Evolutionary conservation across 257 asterid species (phyloP).

Genomic region (Cordia subcordata): DNA sequence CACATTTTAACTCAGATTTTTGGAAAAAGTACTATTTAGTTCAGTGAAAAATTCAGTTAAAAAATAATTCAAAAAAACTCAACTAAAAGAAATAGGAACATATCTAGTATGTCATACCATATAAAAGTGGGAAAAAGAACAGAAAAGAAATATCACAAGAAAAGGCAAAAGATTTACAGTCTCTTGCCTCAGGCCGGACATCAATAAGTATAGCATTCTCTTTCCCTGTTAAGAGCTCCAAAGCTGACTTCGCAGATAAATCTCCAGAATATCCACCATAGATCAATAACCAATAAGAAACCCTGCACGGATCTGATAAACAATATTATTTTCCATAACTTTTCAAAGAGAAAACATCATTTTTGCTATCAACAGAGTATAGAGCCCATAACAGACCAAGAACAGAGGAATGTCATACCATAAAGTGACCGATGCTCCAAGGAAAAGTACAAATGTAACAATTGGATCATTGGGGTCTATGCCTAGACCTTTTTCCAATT

Average conservation of each 20-base stretch:
- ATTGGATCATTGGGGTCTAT: slow-evolving; percentile 83
- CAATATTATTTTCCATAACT: slow-evolving; percentile 56
- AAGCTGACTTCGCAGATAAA: slow-evolving; percentile 61
- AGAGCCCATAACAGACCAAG: slow-evolving; percentile 7
- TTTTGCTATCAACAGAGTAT: slow-evolving; percentile 4
- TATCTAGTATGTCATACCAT: too few species aligned
- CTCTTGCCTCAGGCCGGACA: slow-evolving; percentile 94
- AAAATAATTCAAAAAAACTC: not conserved
- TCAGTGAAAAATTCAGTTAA: slow-evolving; percentile 1
- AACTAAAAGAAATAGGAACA: slow-evolving; percentile 1
- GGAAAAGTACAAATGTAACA: slow-evolving; percentile 52
- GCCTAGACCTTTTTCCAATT: slow-evolving; percentile 62
- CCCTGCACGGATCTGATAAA: slow-evolving; percentile 96
- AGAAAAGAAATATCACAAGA: not conserved
- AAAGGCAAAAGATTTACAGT: slow-evolving; percentile 31
- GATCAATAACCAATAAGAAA: slow-evolving; percentile 62
- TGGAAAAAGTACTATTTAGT: not conserved
- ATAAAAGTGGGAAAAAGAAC: too few species aligned
- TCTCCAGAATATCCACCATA: slow-evolving; percentile 95
- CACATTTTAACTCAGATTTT: not conserved
- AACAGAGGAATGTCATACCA: slow-evolving; percentile 54
- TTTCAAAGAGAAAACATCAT: slow-evolving; percentile 9
- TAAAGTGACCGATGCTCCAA: slow-evolving; percentile 66
- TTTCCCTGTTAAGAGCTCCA: slow-evolving; percentile 68
- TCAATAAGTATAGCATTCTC: slow-evolving; percentile 69